Evolutionary conservation across 129 eudicot genomes (phyloP).

Genomic region (Pittosporum tobira): DNA sequence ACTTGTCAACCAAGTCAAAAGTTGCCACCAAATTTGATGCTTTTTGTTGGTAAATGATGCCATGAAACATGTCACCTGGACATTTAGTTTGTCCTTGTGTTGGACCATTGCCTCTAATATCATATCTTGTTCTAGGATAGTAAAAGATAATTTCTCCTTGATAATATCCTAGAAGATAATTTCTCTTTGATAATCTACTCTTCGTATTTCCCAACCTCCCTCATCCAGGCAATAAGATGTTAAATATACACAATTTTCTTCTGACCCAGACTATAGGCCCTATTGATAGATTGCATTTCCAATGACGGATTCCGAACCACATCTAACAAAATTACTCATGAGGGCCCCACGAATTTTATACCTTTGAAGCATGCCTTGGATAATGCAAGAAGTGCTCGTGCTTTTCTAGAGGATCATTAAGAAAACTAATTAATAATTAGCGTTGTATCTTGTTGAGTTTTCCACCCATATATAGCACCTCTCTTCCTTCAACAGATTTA

Average conservation of each 20-base stretch:
- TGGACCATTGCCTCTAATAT: conserved; percentile 48
- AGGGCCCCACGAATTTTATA: conserved; percentile 59
- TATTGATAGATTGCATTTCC: conserved; percentile 57
- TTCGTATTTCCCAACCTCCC: conserved; percentile 42
- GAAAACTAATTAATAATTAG: conserved; percentile 24
- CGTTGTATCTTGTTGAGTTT: conserved; percentile 33
- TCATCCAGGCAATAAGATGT: conserved; percentile 45
- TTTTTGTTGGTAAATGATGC: conserved; percentile 50
- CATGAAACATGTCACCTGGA: conserved; percentile 39
- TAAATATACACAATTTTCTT: conserved; percentile 44
- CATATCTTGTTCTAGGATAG: conserved; percentile 28
- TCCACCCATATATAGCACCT: too few species aligned
- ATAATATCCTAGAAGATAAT: conserved; percentile 27
- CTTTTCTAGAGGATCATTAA: conserved; percentile 46
- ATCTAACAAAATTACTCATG: conserved; percentile 60
- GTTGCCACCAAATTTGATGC: conserved; percentile 24
- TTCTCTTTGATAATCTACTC: conserved; percentile 49
- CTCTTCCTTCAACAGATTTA: too few species aligned
- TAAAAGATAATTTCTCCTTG: conserved; percentile 4
- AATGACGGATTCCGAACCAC: conserved; percentile 80
- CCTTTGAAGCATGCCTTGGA: conserved; percentile 60
- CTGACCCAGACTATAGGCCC: conserved; percentile 72
- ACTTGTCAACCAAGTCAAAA: conserved; percentile 12
- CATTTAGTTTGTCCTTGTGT: conserved; percentile 24
- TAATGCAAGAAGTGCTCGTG: too few species aligned